Conservation (phyloP, 202 grass and related monocot genomes). For the Tripidium arundinaceum region DNA sequence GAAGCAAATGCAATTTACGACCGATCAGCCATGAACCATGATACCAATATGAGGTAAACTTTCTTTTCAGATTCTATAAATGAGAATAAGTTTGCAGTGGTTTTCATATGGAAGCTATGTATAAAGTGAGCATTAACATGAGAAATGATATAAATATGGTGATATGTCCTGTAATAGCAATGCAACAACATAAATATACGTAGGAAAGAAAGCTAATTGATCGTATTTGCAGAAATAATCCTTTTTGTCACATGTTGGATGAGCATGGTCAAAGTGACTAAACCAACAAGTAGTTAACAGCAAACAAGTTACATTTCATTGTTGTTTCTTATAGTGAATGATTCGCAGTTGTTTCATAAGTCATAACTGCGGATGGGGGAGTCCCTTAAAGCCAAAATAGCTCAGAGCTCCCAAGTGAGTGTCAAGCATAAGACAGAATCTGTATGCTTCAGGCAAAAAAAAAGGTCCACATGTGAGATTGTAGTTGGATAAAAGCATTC, state of each 20-base stretch:
- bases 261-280: no score
- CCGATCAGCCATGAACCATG: neutral
- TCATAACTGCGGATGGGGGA: neutral
- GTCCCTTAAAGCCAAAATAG: neutral
- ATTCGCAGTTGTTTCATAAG: neutral
- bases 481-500: neutral
- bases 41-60: neutral
- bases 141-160: neutral
- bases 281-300: no score
- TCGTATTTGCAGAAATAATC: neutral
- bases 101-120: no score
- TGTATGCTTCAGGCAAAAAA: neutral
- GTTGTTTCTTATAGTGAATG: neutral
- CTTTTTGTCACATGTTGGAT: neutral
- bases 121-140: no score
- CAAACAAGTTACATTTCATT: no score
- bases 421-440: neutral
- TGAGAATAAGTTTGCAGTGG: no score
- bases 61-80: slow-evolving; percentile 8
- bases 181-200: neutral
- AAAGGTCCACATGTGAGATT: neutral
- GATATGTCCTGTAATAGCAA: neutral
- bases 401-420: neutral
- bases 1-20: no score
- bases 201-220: neutral